Percentiles rank a stretch among this genome's conserved stretches.
Evolutionary conservation across 2,329 filamentous ascomycete species (phyloP).

Genomic region (Corynespora cassiicola): DNA sequence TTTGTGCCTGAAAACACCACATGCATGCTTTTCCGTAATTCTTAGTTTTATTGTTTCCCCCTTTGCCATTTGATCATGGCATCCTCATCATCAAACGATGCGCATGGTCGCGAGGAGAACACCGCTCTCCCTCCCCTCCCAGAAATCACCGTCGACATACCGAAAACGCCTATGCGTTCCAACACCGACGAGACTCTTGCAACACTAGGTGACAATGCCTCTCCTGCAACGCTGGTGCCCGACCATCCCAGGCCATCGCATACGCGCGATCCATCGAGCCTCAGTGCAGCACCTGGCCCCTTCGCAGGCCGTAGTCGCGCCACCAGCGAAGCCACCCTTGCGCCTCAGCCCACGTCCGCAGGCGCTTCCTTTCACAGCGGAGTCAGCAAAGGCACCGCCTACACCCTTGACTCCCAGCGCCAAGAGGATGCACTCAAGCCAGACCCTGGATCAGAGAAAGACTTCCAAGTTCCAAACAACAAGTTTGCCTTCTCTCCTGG

Average conservation of each 20-base stretch:
- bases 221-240: constrained; percentile 28
- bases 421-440: constrained; percentile 30
- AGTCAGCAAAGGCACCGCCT: constrained; percentile 21
- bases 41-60: constrained; percentile 8
- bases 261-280: constrained; percentile 21
- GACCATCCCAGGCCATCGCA: constrained; percentile 20
- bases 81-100: constrained; percentile 18
- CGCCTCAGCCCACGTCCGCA: constrained; percentile 24
- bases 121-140: constrained; percentile 24
- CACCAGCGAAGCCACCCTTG: constrained; percentile 28
- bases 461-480: constrained; percentile 44
- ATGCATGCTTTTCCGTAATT: constrained; percentile 9
- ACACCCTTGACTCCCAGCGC: constrained; percentile 26
- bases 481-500: constrained; percentile 61
- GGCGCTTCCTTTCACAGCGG: constrained; percentile 23
- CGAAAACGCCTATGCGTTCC: constrained; percentile 22
- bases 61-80: constrained; percentile 29
- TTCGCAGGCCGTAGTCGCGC: constrained; percentile 23
- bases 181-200: constrained; percentile 28
- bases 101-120: constrained; percentile 21
- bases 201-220: constrained; percentile 23
- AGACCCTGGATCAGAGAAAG: constrained; percentile 25
- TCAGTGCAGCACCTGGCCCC: constrained; percentile 20
- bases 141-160: constrained; percentile 32
- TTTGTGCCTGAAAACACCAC: too few species aligned